These are phyloP conservation scores for Trichoderma lentiforme DNA, from an alignment of 2,329 filamentous ascomycete genomes.

Conservation along the genomic window DNA sequence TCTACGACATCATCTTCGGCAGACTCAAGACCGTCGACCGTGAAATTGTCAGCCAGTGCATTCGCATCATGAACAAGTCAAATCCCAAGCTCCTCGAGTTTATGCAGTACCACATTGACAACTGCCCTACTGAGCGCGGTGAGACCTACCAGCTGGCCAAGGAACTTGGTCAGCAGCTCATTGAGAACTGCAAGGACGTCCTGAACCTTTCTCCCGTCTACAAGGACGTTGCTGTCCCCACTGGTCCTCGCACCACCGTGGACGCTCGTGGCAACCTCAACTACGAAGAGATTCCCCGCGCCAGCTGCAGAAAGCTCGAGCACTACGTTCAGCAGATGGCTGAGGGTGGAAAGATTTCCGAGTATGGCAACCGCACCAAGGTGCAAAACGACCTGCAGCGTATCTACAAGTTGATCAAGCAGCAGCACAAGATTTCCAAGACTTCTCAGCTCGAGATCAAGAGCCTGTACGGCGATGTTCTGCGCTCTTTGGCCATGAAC, in stretches of 20 bases:
- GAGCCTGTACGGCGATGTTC: slow-evolving; percentile 86
- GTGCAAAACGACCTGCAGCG: slow-evolving; percentile 92
- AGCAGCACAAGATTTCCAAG: slow-evolving; percentile 97
- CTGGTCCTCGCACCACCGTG: slow-evolving; percentile 87
- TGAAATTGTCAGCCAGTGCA: slow-evolving; percentile 97
- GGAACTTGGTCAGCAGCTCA: slow-evolving; percentile 85
- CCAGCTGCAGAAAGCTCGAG: slow-evolving; percentile 92
- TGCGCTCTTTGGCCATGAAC: slow-evolving; percentile 94
- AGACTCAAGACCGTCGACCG: slow-evolving; percentile 89
- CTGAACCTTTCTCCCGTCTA: slow-evolving; percentile 80
- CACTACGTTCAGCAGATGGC: slow-evolving; percentile 99
- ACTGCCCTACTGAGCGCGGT: slow-evolving; percentile 92
- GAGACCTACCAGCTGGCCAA: slow-evolving; percentile 99
- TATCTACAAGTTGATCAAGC: slow-evolving; percentile 97
- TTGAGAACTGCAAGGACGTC: slow-evolving; percentile 96
- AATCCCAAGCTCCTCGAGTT: slow-evolving; percentile 95
- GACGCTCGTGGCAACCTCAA: slow-evolving; percentile 89
- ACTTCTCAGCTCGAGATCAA: slow-evolving; percentile 96
- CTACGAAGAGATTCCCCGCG: slow-evolving; percentile 81
- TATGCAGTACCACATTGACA: slow-evolving; percentile 99
- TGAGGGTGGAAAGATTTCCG: slow-evolving; percentile 95
- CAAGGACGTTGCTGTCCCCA: slow-evolving; percentile 93
- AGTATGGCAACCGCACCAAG: slow-evolving; percentile 97
- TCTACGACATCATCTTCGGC: slow-evolving; percentile 98
- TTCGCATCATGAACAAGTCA: slow-evolving; percentile 98